Evolutionary conservation across 306 rosid genomes (phyloP).

Genomic region (Trifolium repens): DNA sequence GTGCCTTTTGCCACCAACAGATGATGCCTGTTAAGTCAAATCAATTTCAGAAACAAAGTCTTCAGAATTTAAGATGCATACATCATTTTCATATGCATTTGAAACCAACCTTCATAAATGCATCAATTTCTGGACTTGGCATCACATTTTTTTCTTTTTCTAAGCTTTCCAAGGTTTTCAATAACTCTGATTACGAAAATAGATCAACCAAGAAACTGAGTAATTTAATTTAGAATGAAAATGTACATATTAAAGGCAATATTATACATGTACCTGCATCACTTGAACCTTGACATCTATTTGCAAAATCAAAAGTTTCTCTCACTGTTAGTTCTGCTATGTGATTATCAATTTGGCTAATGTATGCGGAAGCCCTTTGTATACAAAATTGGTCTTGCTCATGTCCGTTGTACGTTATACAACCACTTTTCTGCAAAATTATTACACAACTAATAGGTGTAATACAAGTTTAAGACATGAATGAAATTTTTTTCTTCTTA

Average conservation of each 20-base stretch:
- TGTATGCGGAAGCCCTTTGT: slow-evolving; percentile 92
- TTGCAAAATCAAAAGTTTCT: slow-evolving; percentile 94
- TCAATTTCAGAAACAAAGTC: slow-evolving; percentile 13
- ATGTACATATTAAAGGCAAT: background rate
- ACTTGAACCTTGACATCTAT: slow-evolving; percentile 85
- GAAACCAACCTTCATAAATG: slow-evolving; percentile 80
- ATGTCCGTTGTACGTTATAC: slow-evolving; percentile 71
- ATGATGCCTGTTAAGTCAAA: slow-evolving; percentile 63
- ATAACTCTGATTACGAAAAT: slow-evolving; percentile 46
- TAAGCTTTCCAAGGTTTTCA: slow-evolving; percentile 49
- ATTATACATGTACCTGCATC: slow-evolving; percentile 57
- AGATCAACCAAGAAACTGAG: slow-evolving; percentile 4
- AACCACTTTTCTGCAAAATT: slow-evolving; percentile 62
- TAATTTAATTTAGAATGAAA: slow-evolving; percentile 4
- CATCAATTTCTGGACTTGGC: slow-evolving; percentile 82
- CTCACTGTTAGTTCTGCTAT: slow-evolving; percentile 79
- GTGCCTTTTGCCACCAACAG: slow-evolving; percentile 74
- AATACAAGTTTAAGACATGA: background rate
- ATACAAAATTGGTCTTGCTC: slow-evolving; percentile 64
- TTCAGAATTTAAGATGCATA: slow-evolving; percentile 1
- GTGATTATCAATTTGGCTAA: slow-evolving; percentile 85
- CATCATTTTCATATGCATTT: slow-evolving; percentile 24
- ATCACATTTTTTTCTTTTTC: slow-evolving; percentile 69
- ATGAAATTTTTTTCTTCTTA: too few species aligned
- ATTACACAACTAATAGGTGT: background rate